Conservation (phyloP, 306 rosid genomes). For the Crataegus laevigata region DNA sequence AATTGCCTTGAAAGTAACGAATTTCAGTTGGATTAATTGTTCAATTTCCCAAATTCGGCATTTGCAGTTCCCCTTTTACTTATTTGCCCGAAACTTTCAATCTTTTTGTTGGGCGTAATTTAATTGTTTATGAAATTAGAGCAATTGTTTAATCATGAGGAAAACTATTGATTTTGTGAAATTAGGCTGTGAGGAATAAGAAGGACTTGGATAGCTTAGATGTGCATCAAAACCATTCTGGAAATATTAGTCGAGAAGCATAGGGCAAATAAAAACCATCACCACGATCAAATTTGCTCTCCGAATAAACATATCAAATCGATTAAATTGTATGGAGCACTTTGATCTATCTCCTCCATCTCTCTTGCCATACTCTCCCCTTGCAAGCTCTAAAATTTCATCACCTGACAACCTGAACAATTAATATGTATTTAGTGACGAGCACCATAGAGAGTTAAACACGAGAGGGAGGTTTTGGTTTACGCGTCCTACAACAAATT, state of each 20-base stretch:
- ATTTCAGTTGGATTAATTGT: neutral
- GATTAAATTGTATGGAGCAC: too few relatives aligned
- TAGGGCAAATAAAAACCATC: too few relatives aligned
- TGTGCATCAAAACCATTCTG: slow-evolving; percentile 74
- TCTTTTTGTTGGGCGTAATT: neutral
- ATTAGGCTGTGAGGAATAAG: slow-evolving; percentile 74
- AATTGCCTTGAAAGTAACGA: neutral
- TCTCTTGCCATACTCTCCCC: too few relatives aligned
- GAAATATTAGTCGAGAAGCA: slow-evolving; percentile 77
- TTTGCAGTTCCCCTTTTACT: neutral
- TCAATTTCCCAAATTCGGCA: neutral
- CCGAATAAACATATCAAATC: too few relatives aligned
- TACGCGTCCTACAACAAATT: too few relatives aligned
- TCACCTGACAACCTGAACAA: too few relatives aligned
- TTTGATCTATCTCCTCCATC: too few relatives aligned
- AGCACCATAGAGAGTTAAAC: too few relatives aligned
- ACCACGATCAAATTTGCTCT: too few relatives aligned
- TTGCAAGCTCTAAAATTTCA: too few relatives aligned
- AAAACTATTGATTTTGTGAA: neutral
- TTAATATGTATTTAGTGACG: too few relatives aligned
- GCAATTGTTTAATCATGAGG: neutral
- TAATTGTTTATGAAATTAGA: neutral
- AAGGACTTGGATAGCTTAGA: slow-evolving; percentile 64
- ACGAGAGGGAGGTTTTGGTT: too few relatives aligned
- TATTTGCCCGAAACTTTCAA: neutral